Conservation (phyloP, 2,329 filamentous ascomycete species). For the Trichoderma simmonsii region DNA sequence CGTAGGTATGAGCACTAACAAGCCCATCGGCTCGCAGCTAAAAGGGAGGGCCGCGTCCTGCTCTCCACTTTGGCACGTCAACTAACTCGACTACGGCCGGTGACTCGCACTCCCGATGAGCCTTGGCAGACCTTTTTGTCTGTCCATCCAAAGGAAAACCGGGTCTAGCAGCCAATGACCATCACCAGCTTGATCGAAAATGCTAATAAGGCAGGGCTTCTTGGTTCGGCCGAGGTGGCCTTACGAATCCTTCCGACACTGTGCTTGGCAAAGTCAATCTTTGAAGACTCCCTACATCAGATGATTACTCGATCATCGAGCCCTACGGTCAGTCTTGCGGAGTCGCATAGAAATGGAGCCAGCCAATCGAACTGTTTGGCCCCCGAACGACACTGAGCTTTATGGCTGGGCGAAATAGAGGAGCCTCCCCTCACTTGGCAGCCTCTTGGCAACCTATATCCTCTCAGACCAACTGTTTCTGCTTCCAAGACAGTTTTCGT, state of each 20-base stretch:
- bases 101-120: background rate
- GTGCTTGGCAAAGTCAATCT: background rate
- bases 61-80: slow-evolving; percentile 3
- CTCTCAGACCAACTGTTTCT: background rate
- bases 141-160: background rate
- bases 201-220: background rate
- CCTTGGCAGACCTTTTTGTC: background rate
- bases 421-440: background rate
- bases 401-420: background rate
- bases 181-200: background rate
- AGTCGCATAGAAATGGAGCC: background rate
- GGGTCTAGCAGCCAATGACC: slow-evolving; percentile 1
- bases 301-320: background rate
- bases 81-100: background rate
- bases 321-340: background rate
- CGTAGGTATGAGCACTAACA: background rate
- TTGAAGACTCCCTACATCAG: background rate
- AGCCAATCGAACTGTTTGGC: background rate
- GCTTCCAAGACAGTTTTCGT: background rate
- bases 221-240: background rate
- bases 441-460: background rate
- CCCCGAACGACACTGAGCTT: background rate
- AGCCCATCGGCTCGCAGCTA: background rate
- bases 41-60: slow-evolving; percentile 10
- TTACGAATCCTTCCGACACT: background rate